Base-by-base conservation (phyloP, 371 early-diverging fungal species). In the Mortierella polycephala region DNA sequence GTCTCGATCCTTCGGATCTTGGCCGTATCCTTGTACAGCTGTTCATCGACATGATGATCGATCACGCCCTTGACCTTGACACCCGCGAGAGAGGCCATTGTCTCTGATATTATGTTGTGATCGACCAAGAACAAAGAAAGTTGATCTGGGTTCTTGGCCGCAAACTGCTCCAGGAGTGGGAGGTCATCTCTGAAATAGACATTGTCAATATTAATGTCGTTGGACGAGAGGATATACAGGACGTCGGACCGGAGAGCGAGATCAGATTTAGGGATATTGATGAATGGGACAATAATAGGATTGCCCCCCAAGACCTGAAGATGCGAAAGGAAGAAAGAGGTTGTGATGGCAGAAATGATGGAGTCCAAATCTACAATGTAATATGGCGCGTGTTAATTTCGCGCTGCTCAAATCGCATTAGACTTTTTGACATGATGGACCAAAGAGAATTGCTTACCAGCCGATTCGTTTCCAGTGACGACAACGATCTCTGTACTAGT, bases 11-110 rank as follows among this genome's bases (percentile, higher is more conserved):
- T 64, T 39, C 93, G 84, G 10, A 82, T 69, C 9, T 69, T 58
- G 46, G 82, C 83, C 0, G 71, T 71, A 20, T 84, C 71, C n/a
- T 30, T 37, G 60, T 89, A 87, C 8, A 76, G 58, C 5, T 71
- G 71, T 59, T 89, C 90, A 71, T 95, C 94, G 1, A 68, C 81
- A 67, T 95, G 95, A 67, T 95, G 95, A 76, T 95, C 95, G 11
- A 93, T 47, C 11, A 94, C 75, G 7, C 89, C 91, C 1, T 74
- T 67, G 7, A 94, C 89, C 13, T 68, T 72, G 20, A 73, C 81
- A 23, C 51, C 45, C 0, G 51, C 49, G 14, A 68, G 42, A 0
- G 64, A 51, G 42, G 51, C 12, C 73, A 90, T 83, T 2, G 87
- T 83, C 14, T 76, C 74, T 0, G 90, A 81, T 14, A 91, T 70